Percentiles rank a stretch among this genome's conserved stretches.
phyloP scores from a whole-genome alignment of 2,329 filamentous ascomycete genomes.

The Magnaporthales sp. region DNA sequence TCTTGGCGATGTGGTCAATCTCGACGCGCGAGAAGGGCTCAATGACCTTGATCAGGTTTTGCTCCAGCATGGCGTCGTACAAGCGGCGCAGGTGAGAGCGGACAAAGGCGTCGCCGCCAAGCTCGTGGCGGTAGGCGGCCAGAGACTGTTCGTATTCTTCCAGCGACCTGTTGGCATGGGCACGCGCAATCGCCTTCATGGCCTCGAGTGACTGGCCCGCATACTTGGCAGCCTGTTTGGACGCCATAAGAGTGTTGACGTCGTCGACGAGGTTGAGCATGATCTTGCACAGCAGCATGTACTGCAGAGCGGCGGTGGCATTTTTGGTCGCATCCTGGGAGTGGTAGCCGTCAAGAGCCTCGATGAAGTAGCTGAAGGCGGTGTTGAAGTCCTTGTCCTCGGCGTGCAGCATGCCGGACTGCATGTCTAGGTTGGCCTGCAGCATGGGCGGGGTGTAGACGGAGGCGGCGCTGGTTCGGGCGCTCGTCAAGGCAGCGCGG shows the following conservation, averaged over 20 bases:
- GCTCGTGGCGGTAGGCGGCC: constrained; percentile 82
- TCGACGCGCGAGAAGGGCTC: constrained; percentile 97
- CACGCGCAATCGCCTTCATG: constrained; percentile 97
- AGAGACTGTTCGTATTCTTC: constrained; percentile 96
- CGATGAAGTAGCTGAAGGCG: constrained; percentile 97
- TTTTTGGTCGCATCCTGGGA: constrained; percentile 79
- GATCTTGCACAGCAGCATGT: constrained; percentile 99
- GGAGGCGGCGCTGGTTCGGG: constrained; percentile 88
- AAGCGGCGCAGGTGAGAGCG: constrained; percentile 90
- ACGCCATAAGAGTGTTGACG: constrained; percentile 87
- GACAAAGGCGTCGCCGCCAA: constrained; percentile 92
- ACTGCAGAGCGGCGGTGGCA: constrained; percentile 96
- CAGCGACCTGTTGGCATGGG: constrained; percentile 88
- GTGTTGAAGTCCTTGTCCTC: constrained; percentile 99
- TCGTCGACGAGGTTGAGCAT: constrained; percentile 98
- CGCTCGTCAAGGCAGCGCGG: constrained; percentile 86
- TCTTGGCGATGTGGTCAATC: constrained; percentile 92
- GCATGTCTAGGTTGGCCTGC: constrained; percentile 97
- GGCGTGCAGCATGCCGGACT: constrained; percentile 96
- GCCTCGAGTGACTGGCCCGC: constrained; percentile 92
- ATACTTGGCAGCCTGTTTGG: constrained; percentile 95
- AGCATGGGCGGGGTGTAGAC: constrained; percentile 94
- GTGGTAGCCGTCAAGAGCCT: constrained; percentile 95
- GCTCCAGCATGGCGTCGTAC: constrained; percentile 98
- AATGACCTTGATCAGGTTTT: constrained; percentile 99